These are phyloP conservation scores for Gardenia jasminoides DNA, from an alignment of 257 asterid species.

Conservation along the genomic window DNA sequence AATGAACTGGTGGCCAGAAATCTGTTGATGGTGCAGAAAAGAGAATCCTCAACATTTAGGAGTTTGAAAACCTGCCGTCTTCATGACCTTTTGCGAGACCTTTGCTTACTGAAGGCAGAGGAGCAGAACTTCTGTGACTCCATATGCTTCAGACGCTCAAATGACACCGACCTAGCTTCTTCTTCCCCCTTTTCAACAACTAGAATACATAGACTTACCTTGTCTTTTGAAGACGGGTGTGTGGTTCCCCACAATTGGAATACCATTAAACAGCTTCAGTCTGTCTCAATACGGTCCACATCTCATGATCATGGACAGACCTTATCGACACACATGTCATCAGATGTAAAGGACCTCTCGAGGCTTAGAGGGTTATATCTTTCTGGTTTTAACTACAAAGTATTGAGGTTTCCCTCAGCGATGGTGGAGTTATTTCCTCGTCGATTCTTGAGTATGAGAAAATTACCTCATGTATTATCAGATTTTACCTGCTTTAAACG, in stretches of 20 bases:
- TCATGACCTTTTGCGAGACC: constrained; percentile 3
- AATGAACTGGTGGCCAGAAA: background rate
- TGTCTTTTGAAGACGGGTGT: constrained; percentile 1
- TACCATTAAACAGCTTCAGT: background rate
- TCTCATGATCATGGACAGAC: background rate
- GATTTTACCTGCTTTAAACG: background rate
- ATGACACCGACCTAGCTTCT: background rate
- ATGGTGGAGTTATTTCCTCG: background rate
- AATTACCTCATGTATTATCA: background rate
- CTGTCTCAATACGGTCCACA: background rate
- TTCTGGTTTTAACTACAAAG: background rate
- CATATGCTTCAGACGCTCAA: background rate
- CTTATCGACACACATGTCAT: background rate
- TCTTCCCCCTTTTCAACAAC: background rate
- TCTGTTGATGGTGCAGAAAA: background rate
- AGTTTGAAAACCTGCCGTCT: constrained; percentile 3
- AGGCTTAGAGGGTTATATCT: background rate
- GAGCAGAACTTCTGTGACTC: background rate
- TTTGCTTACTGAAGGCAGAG: background rate
- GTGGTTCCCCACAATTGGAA: background rate
- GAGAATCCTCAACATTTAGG: background rate
- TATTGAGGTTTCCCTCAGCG: background rate
- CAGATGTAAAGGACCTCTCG: background rate
- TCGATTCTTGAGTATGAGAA: background rate
- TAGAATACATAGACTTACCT: background rate